Evolutionary conservation across 2,329 filamentous ascomycete genomes (phyloP), one percentile per base, ranked within the genome.

Genomic region (Xylaria digitata): DNA sequence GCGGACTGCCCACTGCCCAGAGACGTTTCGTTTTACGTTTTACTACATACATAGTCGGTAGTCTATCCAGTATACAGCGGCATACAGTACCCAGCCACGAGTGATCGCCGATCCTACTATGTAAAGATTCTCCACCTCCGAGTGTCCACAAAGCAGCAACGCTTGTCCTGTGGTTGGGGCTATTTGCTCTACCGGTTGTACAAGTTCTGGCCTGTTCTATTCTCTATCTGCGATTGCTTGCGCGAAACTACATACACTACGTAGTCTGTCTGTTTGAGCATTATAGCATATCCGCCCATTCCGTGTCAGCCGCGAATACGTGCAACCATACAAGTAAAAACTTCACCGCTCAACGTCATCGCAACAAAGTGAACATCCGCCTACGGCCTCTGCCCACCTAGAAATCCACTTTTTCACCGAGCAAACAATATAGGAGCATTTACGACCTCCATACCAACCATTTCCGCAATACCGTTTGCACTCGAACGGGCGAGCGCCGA

Each of bases 381-480:
- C 23, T n/a, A 6, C 58, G 26, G 53, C 54, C 19, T 60, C 49
- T 49, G 40, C 19, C 34, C 17, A 42, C 23, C 55, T 32, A 32
- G 15, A 32, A 43, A 52, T n/a, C 37, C 37, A 21, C 49, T 43
- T 48, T 54, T 58, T 13, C 19, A 30, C 32, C 30, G 45, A 46
- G 30, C 15, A 34, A 63, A 49, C 34, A 23, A 43, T 46, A 15
- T 42, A 40, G 45, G 40, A 55, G 19, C 30, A 56, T 37, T 49
- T 55, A 48, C 62, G 32, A 62, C 67, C 66, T 64, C 68, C 66
- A 63, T 68, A 52, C 62, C 53, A 70, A 66, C 70, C 62, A 23
- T 37, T 17, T 40, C 21, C 30, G 34, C 56, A 43, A 52, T 42
- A 46, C 40, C 50, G 42, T 50, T 32, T 30, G n/a, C 32, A 52